These are phyloP conservation scores for Scedosporium aurantiacum DNA, from an alignment of 2,329 filamentous ascomycete genomes.

Conservation along the genomic window DNA sequence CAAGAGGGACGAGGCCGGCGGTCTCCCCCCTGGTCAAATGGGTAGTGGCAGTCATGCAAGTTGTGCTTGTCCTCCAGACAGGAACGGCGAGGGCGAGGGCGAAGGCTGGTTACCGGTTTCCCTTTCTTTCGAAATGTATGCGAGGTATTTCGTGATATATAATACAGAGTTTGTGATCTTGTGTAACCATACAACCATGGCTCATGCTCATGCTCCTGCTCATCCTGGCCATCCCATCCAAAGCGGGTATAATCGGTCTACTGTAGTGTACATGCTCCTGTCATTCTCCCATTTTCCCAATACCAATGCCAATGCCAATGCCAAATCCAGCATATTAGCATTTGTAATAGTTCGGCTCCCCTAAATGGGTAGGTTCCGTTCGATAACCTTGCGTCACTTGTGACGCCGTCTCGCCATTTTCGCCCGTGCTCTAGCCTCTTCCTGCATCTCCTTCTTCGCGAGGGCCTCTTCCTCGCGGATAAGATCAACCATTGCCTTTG, in stretches of 20 bases:
- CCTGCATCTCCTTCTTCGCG: conserved; percentile 17
- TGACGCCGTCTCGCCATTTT: neutral
- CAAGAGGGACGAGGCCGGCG: too few species aligned
- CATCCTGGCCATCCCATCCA: neutral
- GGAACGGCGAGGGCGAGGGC: too few species aligned
- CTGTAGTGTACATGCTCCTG: too few species aligned
- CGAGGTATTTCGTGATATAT: neutral
- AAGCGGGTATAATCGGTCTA: neutral
- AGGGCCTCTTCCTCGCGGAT: conserved; percentile 26
- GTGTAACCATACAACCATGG: neutral
- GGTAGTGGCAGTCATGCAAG: too few species aligned
- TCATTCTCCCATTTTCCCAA: neutral
- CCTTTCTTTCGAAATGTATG: too few species aligned
- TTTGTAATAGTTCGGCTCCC: neutral
- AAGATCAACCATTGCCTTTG: conserved; percentile 27
- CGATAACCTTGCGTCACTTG: neutral
- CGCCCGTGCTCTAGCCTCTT: neutral
- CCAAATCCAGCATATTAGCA: neutral
- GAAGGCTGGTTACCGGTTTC: too few species aligned
- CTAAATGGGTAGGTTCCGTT: neutral
- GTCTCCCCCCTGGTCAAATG: too few species aligned
- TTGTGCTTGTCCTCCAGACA: too few species aligned
- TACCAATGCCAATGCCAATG: too few species aligned
- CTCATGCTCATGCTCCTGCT: too few species aligned
- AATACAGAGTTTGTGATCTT: neutral